Evolutionary conservation across 2,329 filamentous ascomycete species (phyloP), one percentile per base, ranked within the genome.

Genomic region (Hypomyces rosellus): DNA sequence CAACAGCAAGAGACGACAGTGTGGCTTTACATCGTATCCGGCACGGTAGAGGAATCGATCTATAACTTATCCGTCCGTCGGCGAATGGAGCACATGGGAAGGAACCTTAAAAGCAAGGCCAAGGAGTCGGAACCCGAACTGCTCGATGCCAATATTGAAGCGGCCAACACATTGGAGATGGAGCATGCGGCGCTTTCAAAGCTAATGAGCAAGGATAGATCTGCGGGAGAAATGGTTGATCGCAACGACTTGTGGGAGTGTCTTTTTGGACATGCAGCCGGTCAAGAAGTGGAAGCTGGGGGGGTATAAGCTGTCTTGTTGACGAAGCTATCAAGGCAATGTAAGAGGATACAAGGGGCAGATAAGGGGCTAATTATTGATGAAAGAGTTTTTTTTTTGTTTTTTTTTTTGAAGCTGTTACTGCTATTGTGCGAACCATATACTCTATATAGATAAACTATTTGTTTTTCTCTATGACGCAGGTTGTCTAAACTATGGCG

Each of bases 21-120:
- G 1, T 97, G 91, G 87, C 86, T 96, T 67, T 97, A 97, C 65
- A 77, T 97, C 2, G 81, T 96, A n/a, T 82, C 86, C 14, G 88
- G 87, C 46, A 95, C 92, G 0, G 89, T 97, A 0, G 93, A 99
- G 63, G 86, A 95, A 69, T 86, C 86, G 2, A 95, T 97, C 55
- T 90, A 97, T 69, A 82, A 91, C 52, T 79, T 96, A 34, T 93
- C 89, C 0, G 89, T 95, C 1, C 76, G 78, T 53, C 78, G 90
- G 25, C 83, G 92, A 3, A 72, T 96, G 59, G 82, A 85, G 50
- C 89, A 96, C 62, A 86, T 96, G 64, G 77, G 75, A 5, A 57
- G 57, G 8, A 55, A 52, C 39, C 49, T 58, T 48, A 71, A 69
- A 52, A 62, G 63, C 12, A 70, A 74, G 55, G 67, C 64, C 9